phyloP scores from a whole-genome alignment of 1,284 basidiomycete species.

The Stygiomarasmius scandens region DNA sequence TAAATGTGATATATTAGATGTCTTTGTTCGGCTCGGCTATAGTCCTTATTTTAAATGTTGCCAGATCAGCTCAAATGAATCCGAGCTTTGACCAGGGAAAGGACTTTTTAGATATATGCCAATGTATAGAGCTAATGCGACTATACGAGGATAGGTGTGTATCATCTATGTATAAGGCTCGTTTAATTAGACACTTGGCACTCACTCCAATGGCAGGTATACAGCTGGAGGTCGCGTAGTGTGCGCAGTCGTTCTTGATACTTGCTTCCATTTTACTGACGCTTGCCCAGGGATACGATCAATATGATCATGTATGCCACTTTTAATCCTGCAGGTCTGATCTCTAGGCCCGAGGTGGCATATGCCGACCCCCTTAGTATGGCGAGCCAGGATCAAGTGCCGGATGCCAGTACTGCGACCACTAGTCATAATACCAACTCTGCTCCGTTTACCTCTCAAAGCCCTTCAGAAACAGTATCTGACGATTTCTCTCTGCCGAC shows the following conservation, averaged over 20 bases:
- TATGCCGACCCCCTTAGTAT: too few relatives aligned
- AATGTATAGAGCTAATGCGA: slow-evolving; percentile 65
- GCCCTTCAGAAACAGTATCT: too few relatives aligned
- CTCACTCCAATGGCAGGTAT: not conserved
- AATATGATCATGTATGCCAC: not conserved
- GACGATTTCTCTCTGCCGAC: too few relatives aligned
- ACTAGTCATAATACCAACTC: too few relatives aligned
- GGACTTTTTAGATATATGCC: slow-evolving; percentile 71
- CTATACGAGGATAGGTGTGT: slow-evolving; percentile 51
- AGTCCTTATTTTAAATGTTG: slow-evolving; percentile 75
- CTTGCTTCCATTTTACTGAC: not conserved
- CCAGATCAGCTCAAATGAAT: slow-evolving; percentile 62
- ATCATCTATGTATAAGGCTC: not conserved
- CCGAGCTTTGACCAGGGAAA: slow-evolving; percentile 53
- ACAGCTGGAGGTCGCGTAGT: slow-evolving; percentile 5
- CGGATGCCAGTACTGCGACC: too few relatives aligned
- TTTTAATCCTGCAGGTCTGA: not conserved
- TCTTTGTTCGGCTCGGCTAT: slow-evolving; percentile 64
- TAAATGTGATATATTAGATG: slow-evolving; percentile 25
- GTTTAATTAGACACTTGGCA: too few relatives aligned
- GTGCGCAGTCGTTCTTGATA: not conserved
- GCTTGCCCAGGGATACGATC: not conserved
- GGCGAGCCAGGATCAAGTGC: too few relatives aligned
- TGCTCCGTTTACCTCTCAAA: too few relatives aligned
- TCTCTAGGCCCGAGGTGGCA: not conserved